These are phyloP conservation scores for Annulohypoxylon moriforme DNA, from an alignment of 495 filamentous ascomycete genomes.

Conservation along the genomic window DNA sequence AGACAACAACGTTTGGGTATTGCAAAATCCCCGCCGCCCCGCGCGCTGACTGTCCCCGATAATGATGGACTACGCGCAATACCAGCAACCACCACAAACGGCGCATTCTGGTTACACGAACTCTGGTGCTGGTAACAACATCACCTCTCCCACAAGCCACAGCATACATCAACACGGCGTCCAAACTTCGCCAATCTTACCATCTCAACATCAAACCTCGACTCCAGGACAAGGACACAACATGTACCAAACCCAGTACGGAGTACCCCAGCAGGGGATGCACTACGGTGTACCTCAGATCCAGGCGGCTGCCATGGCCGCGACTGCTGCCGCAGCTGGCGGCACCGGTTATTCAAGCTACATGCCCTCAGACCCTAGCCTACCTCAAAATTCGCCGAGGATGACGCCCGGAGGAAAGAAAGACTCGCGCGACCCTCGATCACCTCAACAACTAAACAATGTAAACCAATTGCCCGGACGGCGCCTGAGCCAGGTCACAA, in stretches of 20 bases:
- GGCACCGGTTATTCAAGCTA: constrained; percentile 64
- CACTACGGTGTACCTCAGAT: constrained; percentile 70
- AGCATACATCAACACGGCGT: constrained; percentile 64
- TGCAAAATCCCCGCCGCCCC: constrained; percentile 47
- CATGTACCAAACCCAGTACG: constrained; percentile 70
- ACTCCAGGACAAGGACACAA: constrained; percentile 65
- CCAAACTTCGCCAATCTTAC: constrained; percentile 72
- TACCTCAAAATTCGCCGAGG: constrained; percentile 71
- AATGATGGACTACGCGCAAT: constrained; percentile 79
- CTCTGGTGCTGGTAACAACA: constrained; percentile 67
- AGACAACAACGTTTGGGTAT: constrained; percentile 40
- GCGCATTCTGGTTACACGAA: constrained; percentile 66
- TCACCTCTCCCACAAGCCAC: constrained; percentile 70
- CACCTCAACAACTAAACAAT: constrained; percentile 70
- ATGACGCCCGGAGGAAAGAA: constrained; percentile 66
- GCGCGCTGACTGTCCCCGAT: constrained; percentile 52
- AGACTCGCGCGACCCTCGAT: constrained; percentile 68
- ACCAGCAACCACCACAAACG: constrained; percentile 68
- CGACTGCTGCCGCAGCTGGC: constrained; percentile 74
- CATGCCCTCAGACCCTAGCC: constrained; percentile 64
- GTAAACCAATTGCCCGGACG: constrained; percentile 58
- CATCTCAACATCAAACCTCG: constrained; percentile 66
- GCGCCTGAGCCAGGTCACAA: constrained; percentile 72
- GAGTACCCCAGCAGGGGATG: constrained; percentile 66
- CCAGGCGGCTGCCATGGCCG: constrained; percentile 76